These are phyloP conservation scores for Lignosus rhinocerotis DNA, from an alignment of 1,284 basidiomycete genomes.

Conservation along the genomic window DNA sequence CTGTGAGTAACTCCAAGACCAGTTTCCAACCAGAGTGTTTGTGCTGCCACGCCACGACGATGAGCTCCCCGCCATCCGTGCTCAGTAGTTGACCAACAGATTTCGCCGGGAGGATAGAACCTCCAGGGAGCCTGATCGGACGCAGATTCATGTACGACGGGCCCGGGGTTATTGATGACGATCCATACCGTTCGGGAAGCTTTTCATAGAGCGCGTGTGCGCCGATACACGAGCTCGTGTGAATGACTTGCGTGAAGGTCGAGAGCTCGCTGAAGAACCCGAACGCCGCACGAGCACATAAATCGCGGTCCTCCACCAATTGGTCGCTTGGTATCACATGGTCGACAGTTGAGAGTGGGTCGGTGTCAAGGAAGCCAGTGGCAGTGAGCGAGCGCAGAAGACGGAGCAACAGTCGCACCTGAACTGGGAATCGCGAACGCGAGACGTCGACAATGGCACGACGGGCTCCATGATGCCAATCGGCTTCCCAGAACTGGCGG, in stretches of 20 bases:
- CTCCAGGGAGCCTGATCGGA: slow-evolving; percentile 74
- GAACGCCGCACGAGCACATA: slow-evolving; percentile 69
- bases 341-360: slow-evolving; percentile 57
- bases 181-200: slow-evolving; percentile 59
- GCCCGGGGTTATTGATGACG: slow-evolving; percentile 49
- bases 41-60: slow-evolving; percentile 82
- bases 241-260: slow-evolving; percentile 76
- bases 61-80: slow-evolving; percentile 66
- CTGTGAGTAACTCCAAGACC: slow-evolving; percentile 73
- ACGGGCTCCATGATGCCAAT: slow-evolving; percentile 64
- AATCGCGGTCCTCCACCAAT: slow-evolving; percentile 43
- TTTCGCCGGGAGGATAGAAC: slow-evolving; percentile 64
- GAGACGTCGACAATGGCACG: slow-evolving; percentile 80
- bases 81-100: slow-evolving; percentile 74
- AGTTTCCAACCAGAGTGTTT: slow-evolving; percentile 83
- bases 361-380: slow-evolving; percentile 67
- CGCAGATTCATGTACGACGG: slow-evolving; percentile 66
- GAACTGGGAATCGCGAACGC: slow-evolving; percentile 79
- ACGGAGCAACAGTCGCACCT: slow-evolving; percentile 69
- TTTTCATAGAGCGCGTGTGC: slow-evolving; percentile 70
- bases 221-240: slow-evolving; percentile 56
- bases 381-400: slow-evolving; percentile 77
- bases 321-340: slow-evolving; percentile 38
- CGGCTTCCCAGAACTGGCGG: slow-evolving; percentile 75
- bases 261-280: slow-evolving; percentile 73